Evolutionary conservation across 306 rosid species (phyloP).

Genomic region (Begonia peltatifolia): DNA sequence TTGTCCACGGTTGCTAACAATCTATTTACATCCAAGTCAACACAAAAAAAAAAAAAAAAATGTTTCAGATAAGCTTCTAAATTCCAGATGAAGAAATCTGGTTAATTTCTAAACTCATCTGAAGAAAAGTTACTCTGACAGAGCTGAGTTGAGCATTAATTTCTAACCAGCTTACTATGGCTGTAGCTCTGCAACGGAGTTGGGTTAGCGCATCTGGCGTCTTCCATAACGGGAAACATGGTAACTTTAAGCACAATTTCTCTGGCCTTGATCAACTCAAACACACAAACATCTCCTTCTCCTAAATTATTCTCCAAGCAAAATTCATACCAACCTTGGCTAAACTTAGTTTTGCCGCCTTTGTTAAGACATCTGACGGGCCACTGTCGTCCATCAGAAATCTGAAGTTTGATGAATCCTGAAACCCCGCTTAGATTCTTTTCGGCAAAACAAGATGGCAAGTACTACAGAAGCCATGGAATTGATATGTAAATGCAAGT

Average conservation of each 20-base stretch:
- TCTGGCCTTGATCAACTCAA: conserved; percentile 49
- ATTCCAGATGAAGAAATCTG: too few relatives aligned
- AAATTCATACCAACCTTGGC: conserved; percentile 96
- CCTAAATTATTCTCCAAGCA: conserved; percentile 67
- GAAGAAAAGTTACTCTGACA: too few relatives aligned
- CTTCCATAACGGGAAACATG: conserved; percentile 46
- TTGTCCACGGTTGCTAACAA: too few relatives aligned
- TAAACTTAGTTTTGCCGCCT: conserved; percentile 81
- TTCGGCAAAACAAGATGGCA: conserved; percentile 95
- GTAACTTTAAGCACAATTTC: conserved; percentile 81
- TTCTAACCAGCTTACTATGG: conserved; percentile 31
- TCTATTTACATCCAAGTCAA: too few relatives aligned
- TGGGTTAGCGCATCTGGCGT: conserved; percentile 17
- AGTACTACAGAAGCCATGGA: conserved; percentile 36
- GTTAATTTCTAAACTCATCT: too few relatives aligned
- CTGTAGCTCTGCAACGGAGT: conserved; percentile 24
- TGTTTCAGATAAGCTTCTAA: too few relatives aligned
- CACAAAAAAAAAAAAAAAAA: too few relatives aligned
- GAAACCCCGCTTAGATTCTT: conserved; percentile 75
- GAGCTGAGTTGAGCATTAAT: conserved; percentile 9
- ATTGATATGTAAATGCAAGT: conserved; percentile 1
- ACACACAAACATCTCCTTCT: conserved; percentile 96
- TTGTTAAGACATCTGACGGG: conserved; percentile 77
- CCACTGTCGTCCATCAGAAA: conserved; percentile 69
- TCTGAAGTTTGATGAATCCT: conserved; percentile 83